Percentiles rank a stretch among this genome's conserved stretches.
Evolutionary conservation across 768 basidiomycete genomes (phyloP).

Genomic region (Phanerochaete carnosa): DNA sequence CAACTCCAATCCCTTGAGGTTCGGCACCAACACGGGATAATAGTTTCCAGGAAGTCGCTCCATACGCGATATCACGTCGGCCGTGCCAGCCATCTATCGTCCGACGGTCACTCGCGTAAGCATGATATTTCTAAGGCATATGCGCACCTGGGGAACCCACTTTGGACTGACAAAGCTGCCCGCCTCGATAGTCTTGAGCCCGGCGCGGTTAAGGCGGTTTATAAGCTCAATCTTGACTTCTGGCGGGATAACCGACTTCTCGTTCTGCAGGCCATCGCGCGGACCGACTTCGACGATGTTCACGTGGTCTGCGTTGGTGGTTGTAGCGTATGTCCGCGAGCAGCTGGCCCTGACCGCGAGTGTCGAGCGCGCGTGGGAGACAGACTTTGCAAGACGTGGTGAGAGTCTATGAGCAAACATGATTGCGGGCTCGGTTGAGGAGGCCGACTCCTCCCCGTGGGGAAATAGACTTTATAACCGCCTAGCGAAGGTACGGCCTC

Average conservation of each 20-base stretch:
- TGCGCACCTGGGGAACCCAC: conserved; percentile 86
- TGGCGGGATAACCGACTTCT: conserved; percentile 68
- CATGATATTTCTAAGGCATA: not conserved
- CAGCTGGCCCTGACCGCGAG: not conserved
- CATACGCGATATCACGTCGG: conserved; percentile 63
- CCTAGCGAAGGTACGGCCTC: no score
- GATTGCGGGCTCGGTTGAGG: not conserved
- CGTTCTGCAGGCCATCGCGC: conserved; percentile 90
- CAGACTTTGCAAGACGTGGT: not conserved
- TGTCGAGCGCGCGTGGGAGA: not conserved
- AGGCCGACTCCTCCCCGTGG: not conserved
- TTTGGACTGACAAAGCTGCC: conserved; percentile 93
- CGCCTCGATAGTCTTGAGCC: conserved; percentile 68
- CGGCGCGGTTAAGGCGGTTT: conserved; percentile 66
- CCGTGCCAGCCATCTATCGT: conserved; percentile 81
- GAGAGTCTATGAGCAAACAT: not conserved
- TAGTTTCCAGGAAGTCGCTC: conserved; percentile 51
- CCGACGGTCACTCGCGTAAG: not conserved
- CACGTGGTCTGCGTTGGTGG: not conserved
- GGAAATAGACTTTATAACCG: no score
- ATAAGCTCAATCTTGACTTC: conserved; percentile 79
- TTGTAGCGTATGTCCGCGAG: not conserved
- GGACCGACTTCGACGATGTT: conserved; percentile 88
- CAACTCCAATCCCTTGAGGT: conserved; percentile 70
- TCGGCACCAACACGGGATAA: conserved; percentile 81